Base-by-base conservation (phyloP, 306 rosid species). In the Malus sieversii region DNA sequence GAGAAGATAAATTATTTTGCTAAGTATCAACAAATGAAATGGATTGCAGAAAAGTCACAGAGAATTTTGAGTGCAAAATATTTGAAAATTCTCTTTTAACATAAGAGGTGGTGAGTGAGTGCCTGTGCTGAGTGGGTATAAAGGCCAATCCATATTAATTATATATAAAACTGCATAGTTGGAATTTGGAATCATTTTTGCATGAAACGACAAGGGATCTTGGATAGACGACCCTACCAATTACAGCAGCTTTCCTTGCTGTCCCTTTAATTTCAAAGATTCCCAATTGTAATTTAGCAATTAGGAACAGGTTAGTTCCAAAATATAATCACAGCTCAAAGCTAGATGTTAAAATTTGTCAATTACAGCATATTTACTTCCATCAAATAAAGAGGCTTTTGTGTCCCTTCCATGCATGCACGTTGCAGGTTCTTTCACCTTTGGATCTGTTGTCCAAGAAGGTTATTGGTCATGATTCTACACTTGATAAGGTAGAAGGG, bases 101-200 rank as follows among this genome's bases (percentile, higher is more conserved):
- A 7, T 57, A 10, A 57, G 66, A 68, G 70, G 77, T 30, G 73
- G 80, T 68, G 70, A 73, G 70, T 76, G 74, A 67, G 83, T 79
- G 19, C 35, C 33, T 68, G 5, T 57, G 25, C 8, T 72, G 79
- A 69, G 81, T 59, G 78, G 79, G 73, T 52, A 72, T 83, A 83
- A 79, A 76, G 77, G 81, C 52, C 68, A 61, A 73, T 66, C 77
- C 57, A 63, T 76, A n/a, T 48, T 35, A 35, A 35, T 57, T 76
- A 81, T 67, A 38, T 20, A 55, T 7, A n/a, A 42, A 68, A 20
- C 9, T 62, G 46, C 30, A 29, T 71, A 29, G 32, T 19, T 20
- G 61, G 70, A 74, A 62, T 59, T 72, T 76, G 75, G 78, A 75
- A 78, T 79, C 86, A 60, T 75, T 73, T 71, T 71, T 75, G 82